Evolutionary conservation across 2,329 filamentous ascomycete species (phyloP), one percentile per base, ranked within the genome.

Genomic region (Xylaria sp.): DNA sequence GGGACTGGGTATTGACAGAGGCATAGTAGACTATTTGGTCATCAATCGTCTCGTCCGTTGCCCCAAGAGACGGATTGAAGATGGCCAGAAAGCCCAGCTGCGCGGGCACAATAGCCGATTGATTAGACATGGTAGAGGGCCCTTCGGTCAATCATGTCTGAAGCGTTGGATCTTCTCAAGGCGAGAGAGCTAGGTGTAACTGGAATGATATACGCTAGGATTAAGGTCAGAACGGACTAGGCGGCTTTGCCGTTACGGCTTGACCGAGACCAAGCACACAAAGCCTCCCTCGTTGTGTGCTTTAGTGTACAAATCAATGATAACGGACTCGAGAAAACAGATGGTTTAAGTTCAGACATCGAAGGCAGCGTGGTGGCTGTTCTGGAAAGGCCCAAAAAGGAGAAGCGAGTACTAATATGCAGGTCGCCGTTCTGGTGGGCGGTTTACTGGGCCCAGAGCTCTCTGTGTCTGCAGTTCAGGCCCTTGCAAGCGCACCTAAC

Each of bases 21-120:
- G 91, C 90, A 79, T 96, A 97, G 82, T 97, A 99, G 70, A 97
- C 92, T 66, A 98, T 92, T 78, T 99, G 92, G 70, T 94, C 84
- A 53, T 85, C 82, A 66, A 94, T 80, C 2, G 88, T 90, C 73
- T 92, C 90, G 74, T 93, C 90, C 14, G 78, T 81, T 9, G 76
- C 72, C 38, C 80, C 79, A 9, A 75, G 84, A 38, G 89, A 87
- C 35, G 96, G 95, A 76, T 96, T 98, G 83, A 96, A 99, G 75
- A 99, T 96, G 75, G 94, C 89, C 47, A 99, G 85, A 76, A 95
- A 98, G 71, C 92, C 91, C 31, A 98, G 86, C 74, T 92, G 92
- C 37, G 94, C 94, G 45, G 95, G 94, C 35, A 89, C 80, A 67
- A 91, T 75, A 28, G 71, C 66, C 50, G 53, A 67, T 5, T 67